A percentile compares a stretch with the other conserved stretches of the same genome.
Evolutionary conservation across 441 rosid genomes (phyloP).

Genomic region (Isatis lusitanica): DNA sequence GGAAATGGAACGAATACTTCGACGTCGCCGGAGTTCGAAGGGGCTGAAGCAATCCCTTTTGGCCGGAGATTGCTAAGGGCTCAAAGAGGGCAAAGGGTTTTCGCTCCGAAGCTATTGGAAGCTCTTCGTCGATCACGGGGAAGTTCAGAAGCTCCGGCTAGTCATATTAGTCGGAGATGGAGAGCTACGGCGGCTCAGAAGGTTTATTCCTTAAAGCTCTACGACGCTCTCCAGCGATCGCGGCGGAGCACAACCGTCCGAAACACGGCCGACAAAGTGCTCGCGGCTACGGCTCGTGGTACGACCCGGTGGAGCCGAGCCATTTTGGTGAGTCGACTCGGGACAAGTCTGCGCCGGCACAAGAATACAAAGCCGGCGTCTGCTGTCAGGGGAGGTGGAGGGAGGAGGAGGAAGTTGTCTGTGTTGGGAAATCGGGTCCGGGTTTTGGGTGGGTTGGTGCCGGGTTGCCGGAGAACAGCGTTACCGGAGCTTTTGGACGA

Average conservation of each 20-base stretch:
- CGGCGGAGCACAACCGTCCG: constrained; percentile 48
- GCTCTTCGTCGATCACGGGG: constrained; percentile 28
- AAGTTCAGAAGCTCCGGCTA: constrained; percentile 6
- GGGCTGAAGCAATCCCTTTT: constrained; percentile 4
- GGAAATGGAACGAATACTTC: constrained; percentile 15
- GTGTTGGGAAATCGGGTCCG: constrained; percentile 68
- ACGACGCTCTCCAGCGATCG: constrained; percentile 64
- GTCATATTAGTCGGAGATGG: constrained; percentile 47
- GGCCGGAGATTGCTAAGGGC: constrained; percentile 7
- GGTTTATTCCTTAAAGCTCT: constrained; percentile 73
- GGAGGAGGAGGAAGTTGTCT: constrained; percentile 58
- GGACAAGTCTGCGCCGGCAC: constrained; percentile 64
- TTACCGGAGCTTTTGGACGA: constrained; percentile 87
- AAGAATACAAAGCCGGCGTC: constrained; percentile 40
- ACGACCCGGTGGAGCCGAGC: constrained; percentile 91
- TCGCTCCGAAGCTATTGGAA: constrained; percentile 29
- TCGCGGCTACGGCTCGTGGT: constrained; percentile 86
- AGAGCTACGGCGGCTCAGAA: constrained; percentile 62
- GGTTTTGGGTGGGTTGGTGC: constrained; percentile 78
- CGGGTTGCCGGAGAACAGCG: constrained; percentile 88
- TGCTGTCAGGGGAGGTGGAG: constrained; percentile 36
- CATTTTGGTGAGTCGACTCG: constrained; percentile 67
- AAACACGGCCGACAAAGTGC: constrained; percentile 77
- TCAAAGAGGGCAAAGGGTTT: constrained; percentile 25
- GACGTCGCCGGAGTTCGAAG: constrained; percentile 10